Conservation (phyloP, 2,329 filamentous ascomycete species). For the Fusarium papillatum region DNA sequence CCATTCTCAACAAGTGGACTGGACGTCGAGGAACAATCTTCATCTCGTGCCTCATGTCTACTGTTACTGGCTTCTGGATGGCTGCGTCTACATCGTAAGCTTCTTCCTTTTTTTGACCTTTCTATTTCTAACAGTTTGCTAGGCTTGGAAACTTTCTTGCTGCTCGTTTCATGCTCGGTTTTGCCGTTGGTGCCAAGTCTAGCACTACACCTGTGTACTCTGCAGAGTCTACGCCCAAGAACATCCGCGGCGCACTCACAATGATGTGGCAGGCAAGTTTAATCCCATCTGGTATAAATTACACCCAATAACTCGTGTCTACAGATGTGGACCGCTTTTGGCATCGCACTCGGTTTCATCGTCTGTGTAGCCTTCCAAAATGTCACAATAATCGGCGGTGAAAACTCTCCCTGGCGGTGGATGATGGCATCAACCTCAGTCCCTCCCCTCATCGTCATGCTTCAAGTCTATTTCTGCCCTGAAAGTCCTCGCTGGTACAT, state of each 20-base stretch:
- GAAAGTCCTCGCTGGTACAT: slow-evolving; percentile 69
- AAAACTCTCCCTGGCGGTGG: slow-evolving; percentile 49
- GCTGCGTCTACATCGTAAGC: slow-evolving; percentile 68
- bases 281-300: background rate
- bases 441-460: slow-evolving; percentile 64
- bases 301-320: rapidly evolving
- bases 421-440: slow-evolving; percentile 66
- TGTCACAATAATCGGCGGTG: slow-evolving; percentile 49
- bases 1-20: slow-evolving; percentile 69
- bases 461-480: slow-evolving; percentile 67
- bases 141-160: slow-evolving; percentile 44
- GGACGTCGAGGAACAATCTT: slow-evolving; percentile 76
- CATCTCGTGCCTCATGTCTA: slow-evolving; percentile 69
- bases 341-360: slow-evolving; percentile 56
- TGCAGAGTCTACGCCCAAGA: slow-evolving; percentile 53
- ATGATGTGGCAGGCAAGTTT: slow-evolving; percentile 52
- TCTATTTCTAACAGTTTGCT: rapidly evolving
- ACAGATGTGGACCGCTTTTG: slow-evolving; percentile 50
- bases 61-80: slow-evolving; percentile 68
- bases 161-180: slow-evolving; percentile 52
- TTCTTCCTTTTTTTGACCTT: rapidly evolving
- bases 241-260: slow-evolving; percentile 54
- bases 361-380: slow-evolving; percentile 50
- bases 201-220: slow-evolving; percentile 53
- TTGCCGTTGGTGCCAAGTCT: slow-evolving; percentile 54